These are phyloP conservation scores for Coniella vitis DNA, from an alignment of 2,329 filamentous ascomycete genomes.

Conservation along the genomic window DNA sequence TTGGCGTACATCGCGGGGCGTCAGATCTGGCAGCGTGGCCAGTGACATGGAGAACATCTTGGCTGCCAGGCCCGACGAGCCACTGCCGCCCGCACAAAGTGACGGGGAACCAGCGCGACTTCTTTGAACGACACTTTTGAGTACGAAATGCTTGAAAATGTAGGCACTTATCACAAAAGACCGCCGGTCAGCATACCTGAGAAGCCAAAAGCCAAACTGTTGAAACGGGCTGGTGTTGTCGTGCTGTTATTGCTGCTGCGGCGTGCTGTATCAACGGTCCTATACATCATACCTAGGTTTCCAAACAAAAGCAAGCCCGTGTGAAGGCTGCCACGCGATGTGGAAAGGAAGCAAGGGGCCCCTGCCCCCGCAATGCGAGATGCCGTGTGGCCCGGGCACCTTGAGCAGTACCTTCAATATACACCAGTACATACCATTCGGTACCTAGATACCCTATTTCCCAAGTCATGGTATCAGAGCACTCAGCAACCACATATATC, in stretches of 20 bases:
- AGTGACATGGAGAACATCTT: constrained; percentile 55
- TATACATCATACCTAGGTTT: too few species aligned
- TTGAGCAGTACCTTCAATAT: background rate
- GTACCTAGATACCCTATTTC: background rate
- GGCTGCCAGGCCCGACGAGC: background rate
- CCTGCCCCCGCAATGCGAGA: constrained; percentile 1
- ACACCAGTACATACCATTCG: background rate
- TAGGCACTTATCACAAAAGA: too few species aligned
- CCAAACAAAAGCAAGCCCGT: background rate
- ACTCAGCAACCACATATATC: too few species aligned
- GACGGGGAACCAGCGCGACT: too few species aligned
- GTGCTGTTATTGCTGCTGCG: too few species aligned
- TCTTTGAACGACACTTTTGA: too few species aligned
- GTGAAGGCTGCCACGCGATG: background rate
- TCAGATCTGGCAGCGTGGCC: constrained; percentile 57
- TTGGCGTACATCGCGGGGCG: constrained; percentile 59
- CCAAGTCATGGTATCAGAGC: too few species aligned
- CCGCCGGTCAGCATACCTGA: too few species aligned
- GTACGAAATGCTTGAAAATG: too few species aligned
- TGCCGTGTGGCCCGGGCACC: background rate
- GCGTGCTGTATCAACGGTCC: too few species aligned
- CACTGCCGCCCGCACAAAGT: background rate
- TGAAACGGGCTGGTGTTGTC: too few species aligned
- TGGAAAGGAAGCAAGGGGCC: background rate
- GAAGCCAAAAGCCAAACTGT: too few species aligned